Evolutionary conservation across 1,139 yeast genomes (phyloP).

Genomic region (Pichia sp.): DNA sequence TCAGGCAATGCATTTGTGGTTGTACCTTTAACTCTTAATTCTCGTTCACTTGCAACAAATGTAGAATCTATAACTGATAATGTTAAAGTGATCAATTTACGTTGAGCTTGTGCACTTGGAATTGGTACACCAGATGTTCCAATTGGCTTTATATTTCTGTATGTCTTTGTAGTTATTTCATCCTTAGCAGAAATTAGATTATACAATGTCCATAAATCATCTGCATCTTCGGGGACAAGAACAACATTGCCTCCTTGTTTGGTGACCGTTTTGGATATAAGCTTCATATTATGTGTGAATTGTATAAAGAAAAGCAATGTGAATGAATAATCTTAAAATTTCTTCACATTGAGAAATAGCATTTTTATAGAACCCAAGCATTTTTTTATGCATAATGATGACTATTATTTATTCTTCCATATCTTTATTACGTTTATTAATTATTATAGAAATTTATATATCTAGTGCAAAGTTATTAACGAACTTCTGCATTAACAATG

Average conservation of each 20-base stretch:
- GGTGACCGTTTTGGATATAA: constrained; percentile 42
- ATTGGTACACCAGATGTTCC: constrained; percentile 13
- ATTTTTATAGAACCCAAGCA: not conserved
- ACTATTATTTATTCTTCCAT: not conserved
- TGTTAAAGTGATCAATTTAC: constrained; percentile 39
- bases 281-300: constrained; percentile 38
- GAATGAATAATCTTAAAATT: no score
- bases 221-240: constrained; percentile 78
- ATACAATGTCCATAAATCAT: constrained; percentile 85
- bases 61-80: constrained; percentile 8
- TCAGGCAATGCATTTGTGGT: constrained; percentile 68
- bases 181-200: constrained; percentile 76
- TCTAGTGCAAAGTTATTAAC: constrained; percentile 35
- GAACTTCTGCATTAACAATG: constrained; percentile 64
- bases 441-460: not conserved
- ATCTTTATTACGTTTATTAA: not conserved
- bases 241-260: constrained; percentile 46
- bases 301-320: not conserved
- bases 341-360: not conserved
- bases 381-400: not conserved
- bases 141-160: constrained; percentile 55
- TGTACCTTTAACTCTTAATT: constrained; percentile 74
- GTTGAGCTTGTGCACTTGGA: constrained; percentile 31
- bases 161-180: constrained; percentile 60
- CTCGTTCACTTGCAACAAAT: constrained; percentile 71